Conservation (phyloP, 768 basidiomycete genomes). For the Naganishia friedmannii region DNA sequence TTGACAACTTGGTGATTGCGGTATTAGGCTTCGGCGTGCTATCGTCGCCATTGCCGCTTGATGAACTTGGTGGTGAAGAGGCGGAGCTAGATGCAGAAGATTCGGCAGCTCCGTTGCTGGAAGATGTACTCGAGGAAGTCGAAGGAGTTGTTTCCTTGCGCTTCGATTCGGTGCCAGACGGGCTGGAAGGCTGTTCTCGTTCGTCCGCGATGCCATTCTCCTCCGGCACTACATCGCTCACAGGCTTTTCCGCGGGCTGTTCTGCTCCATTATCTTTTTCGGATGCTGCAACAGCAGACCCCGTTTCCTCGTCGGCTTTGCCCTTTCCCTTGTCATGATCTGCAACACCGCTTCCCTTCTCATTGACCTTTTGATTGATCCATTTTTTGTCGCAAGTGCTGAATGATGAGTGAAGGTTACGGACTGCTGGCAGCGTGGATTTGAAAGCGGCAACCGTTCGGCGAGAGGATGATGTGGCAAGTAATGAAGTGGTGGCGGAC, state of each 20-base stretch:
- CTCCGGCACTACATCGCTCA: slow-evolving; percentile 8
- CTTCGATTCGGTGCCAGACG: not conserved
- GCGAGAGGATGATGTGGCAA: not conserved
- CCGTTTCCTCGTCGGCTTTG: not conserved
- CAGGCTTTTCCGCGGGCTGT: not conserved
- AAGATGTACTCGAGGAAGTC: slow-evolving; percentile 26
- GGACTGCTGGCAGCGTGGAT: not conserved
- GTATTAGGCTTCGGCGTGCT: slow-evolving; percentile 11
- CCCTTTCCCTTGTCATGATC: slow-evolving; percentile 21
- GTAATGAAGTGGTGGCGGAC: not conserved
- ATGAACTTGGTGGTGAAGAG: slow-evolving; percentile 22
- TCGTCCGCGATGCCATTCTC: slow-evolving; percentile 26
- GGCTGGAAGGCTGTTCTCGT: not conserved
- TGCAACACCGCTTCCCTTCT: not conserved
- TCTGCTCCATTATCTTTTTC: not conserved
- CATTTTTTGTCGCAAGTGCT: slow-evolving; percentile 25
- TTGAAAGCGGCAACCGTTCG: not conserved
- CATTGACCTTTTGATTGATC: slow-evolving; percentile 23
- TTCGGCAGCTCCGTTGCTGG: not conserved
- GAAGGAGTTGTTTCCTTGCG: slow-evolving; percentile 19
- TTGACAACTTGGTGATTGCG: slow-evolving; percentile 66
- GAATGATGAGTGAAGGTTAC: slow-evolving; percentile 10
- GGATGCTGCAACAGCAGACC: not conserved
- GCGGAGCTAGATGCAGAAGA: slow-evolving; percentile 16
- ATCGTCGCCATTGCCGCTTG: slow-evolving; percentile 13